Evolutionary conservation across 2,329 filamentous ascomycete genomes (phyloP), one percentile per base, ranked within the genome.

Genomic region (Endocalyx cinctus): DNA sequence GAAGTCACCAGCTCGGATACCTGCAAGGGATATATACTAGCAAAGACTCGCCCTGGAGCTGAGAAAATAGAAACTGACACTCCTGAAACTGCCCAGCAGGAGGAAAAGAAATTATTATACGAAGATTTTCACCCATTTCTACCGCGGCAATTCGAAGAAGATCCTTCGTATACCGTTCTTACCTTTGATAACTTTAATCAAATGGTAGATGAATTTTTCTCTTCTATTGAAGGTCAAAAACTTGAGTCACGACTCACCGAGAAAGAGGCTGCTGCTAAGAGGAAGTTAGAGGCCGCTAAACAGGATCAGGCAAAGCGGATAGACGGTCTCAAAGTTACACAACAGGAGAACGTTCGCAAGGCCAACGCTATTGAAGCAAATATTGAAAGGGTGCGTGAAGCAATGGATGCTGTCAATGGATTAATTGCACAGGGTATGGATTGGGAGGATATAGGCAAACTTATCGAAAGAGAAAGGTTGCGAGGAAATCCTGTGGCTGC

Each of bases 121-220:
- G 85, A 96, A 34, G 92, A 98, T 50, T 97, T 96, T 50, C 90
- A 97, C 48, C 92, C 92, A 0, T 97, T 97, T 58, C 68, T 83
- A 25, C 92, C 92, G 0, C 68, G 72, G 15, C 90, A 97, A 47
- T 84, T 94, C 41, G 77, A 81, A 41, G 69, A 74, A 6, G 79
- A 88, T 35, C 66, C 78, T 0, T 64, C 70, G 0, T 74, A 82
- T 16, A 74, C 77, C 4, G 77, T 94, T 12, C 54, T 97, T 10
- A 77, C 86, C 34, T 88, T 89, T 45, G 74, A 87, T 6, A 84
- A 81, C 8, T 97, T 94, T 67, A 96, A 96, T 59, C 84, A 84
- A 53, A 92, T 88, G 0, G 88, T 95, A 0, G 92, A 98, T 54
- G 87, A 95, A 47, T 98, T 96, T 65, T 97, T 94, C 59, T 97